Evolutionary conservation across 1,139 yeast genomes (phyloP), one percentile per base, ranked within the genome.

Genomic region (Sugiyamaella xylanicola): DNA sequence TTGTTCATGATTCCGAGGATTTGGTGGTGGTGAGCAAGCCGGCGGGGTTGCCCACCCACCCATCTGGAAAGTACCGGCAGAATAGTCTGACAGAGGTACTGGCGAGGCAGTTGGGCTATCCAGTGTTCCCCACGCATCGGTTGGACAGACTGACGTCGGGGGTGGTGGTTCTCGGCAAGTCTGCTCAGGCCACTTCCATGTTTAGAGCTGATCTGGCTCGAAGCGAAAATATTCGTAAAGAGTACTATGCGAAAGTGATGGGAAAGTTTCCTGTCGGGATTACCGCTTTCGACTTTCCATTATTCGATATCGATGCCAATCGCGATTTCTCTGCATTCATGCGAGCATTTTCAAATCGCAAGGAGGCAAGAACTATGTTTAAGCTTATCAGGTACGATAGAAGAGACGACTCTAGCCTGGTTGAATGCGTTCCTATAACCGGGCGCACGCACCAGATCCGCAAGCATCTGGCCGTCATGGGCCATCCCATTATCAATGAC

Each of bases 361-460:
- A 96, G 1, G 87, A 87, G 66, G 83, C 61, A 8, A 21, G 19
- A 5, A 63, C 65, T 1, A 29, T 3, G 11, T 59, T 63, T 44
- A 41, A 81, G 22, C 42, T 37, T 2, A 29, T 60, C 9, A n/a
- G 41, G 2, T 60, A 57, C 50, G 49, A 53, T 22, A 68, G 83
- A 1, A 68, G 65, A 4, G 72, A 85, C 0, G 81, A 53, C 25
- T 25, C 32, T 11, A 50, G 95, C 55, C 75, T 92, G 29, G 96
- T 93, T 1, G 77, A 82, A 56, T 91, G 97, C 70, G 78, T 75
- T 58, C 98, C 98, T 0, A 71, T 80, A 16, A 91, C 98, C 0
- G 99, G 99, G 0, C 77, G 99, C 64, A 89, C 97, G 0, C 98
- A 93, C 69, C 99, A 93, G 68, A 90, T 93, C 48, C 74, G 99